Percentiles rank a stretch among this genome's conserved stretches.
Evolutionary conservation across 352 stramenopile species (phyloP).

Genomic region (Phytophthora multivora): DNA sequence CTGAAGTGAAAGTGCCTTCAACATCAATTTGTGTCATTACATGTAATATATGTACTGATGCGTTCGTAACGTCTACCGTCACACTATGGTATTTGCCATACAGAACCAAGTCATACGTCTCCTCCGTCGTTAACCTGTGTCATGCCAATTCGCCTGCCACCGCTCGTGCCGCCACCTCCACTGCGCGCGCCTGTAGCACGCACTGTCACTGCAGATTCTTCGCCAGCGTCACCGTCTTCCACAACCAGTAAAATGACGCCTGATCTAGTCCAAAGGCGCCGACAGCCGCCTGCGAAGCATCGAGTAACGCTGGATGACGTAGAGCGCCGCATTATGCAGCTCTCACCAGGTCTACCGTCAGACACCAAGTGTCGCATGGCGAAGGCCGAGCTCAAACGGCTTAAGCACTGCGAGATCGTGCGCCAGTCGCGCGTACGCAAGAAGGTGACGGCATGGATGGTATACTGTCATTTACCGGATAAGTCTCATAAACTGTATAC

Average conservation of each 20-base stretch:
- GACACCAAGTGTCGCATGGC: conserved; percentile 57
- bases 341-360: conserved; percentile 44
- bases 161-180: conserved; percentile 7
- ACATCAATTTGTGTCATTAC: no score
- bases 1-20: no score
- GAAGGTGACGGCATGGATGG: conserved; percentile 37
- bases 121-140: neutral
- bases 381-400: conserved; percentile 72
- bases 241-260: neutral
- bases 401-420: conserved; percentile 83
- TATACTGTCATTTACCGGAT: neutral
- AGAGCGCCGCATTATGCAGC: conserved; percentile 53
- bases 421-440: conserved; percentile 80
- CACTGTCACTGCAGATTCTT: neutral
- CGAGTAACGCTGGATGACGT: conserved; percentile 65
- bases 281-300: conserved; percentile 20
- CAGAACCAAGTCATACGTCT: neutral
- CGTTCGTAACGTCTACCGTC: neutral
- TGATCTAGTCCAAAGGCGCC: conserved; percentile 6
- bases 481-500: neutral
- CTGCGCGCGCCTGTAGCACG: neutral
- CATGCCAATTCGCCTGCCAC: conserved; percentile 7
- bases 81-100: neutral
- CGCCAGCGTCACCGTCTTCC: neutral
- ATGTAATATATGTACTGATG: no score